A percentile compares a stretch with the other conserved stretches of the same genome.
These are phyloP conservation scores for Lactuca sativa DNA, from an alignment of 129 eudicot species.

Conservation along the genomic window DNA sequence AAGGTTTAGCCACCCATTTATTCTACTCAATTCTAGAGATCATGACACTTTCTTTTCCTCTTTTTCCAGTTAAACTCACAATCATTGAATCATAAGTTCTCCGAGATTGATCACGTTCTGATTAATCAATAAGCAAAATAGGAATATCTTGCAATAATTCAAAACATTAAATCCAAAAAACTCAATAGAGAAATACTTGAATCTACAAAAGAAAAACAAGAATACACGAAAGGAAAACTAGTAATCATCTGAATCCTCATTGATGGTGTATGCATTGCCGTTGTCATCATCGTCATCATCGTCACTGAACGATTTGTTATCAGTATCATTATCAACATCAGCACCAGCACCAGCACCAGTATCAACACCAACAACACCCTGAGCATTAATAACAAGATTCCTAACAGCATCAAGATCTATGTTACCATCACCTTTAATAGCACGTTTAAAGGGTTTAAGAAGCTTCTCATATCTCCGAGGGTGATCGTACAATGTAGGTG, in stretches of 20 bases:
- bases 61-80: too few species aligned
- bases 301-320: neutral
- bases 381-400: neutral
- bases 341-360: neutral
- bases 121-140: too few species aligned
- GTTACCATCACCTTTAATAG: neutral
- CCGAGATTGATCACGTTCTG: too few species aligned
- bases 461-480: slow-evolving; percentile 44
- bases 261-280: too few species aligned
- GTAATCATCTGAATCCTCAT: slow-evolving; percentile 24
- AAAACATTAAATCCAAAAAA: neutral
- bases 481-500: slow-evolving; percentile 56
- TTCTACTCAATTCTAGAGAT: too few species aligned
- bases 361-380: slow-evolving; percentile 15
- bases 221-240: neutral
- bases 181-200: neutral
- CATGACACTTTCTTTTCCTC: too few species aligned
- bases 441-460: slow-evolving; percentile 4
- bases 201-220: slow-evolving; percentile 10
- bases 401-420: too few species aligned
- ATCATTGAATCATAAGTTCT: too few species aligned
- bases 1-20: too few species aligned
- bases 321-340: neutral
- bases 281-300: slow-evolving; percentile 25
- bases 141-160: neutral